Conservation (phyloP, 441 rosid genomes). For the Mallotus repandus region DNA sequence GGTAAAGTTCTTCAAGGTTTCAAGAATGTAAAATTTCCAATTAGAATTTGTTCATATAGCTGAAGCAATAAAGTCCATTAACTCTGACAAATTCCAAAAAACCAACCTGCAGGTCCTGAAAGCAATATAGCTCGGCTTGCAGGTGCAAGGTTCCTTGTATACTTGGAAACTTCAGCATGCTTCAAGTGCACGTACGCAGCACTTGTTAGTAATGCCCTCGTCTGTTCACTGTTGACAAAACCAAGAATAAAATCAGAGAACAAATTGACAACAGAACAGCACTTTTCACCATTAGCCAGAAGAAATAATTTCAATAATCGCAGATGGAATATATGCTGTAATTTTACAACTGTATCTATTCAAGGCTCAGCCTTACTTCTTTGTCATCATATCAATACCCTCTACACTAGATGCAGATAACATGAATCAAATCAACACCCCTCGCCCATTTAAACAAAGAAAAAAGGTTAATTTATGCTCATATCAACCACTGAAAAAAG, state of each 20-base stretch:
- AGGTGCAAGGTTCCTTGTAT: constrained; percentile 74
- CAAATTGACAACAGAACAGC: background rate
- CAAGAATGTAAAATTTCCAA: background rate
- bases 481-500: no score
- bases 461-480: no score
- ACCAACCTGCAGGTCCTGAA: constrained; percentile 88
- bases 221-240: constrained; percentile 66
- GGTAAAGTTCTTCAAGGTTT: constrained; percentile 64
- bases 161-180: constrained; percentile 77
- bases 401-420: no score
- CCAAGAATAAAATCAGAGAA: constrained; percentile 14
- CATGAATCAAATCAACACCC: no score
- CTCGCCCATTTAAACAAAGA: no score
- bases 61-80: background rate
- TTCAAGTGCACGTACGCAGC: constrained; percentile 92
- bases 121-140: constrained; percentile 84
- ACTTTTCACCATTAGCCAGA: background rate
- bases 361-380: no score
- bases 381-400: no score
- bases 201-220: constrained; percentile 69
- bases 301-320: background rate
- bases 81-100: constrained; percentile 5
- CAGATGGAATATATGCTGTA: no score
- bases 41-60: constrained; percentile 6
- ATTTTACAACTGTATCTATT: no score